Evolutionary conservation across 2,329 filamentous ascomycete genomes (phyloP), one percentile per base, ranked within the genome.

Genomic region (Colletotrichum karsti): DNA sequence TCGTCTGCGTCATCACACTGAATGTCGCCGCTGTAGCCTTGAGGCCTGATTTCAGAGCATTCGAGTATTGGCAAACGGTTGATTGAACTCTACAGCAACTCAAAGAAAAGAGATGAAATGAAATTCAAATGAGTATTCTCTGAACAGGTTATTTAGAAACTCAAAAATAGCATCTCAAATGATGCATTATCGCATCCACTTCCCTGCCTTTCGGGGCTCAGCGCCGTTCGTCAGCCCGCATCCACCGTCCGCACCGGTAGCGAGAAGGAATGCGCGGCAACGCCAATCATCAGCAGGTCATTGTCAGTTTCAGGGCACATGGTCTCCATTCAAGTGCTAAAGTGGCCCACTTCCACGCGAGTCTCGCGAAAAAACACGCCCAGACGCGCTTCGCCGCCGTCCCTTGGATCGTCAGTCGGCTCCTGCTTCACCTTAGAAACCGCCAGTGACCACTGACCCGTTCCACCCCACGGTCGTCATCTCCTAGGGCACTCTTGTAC

Each of bases 291-390:
- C 30, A 42, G 39, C 53, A 30, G 39, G 30, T 24, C 46, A 53
- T 18, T 59, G 56, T 63, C 42, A 69, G 56, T 69, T 67, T 67
- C 51, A 64, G 64, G 44, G 59, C 37, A 39, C 18, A 10, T 30
- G 18, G 35, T 46, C 51, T 54, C 64, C 50, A 24, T 41, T 35
- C 26, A 54, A 53, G 46, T 58, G 53, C 18, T 57, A 57, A 46
- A 53, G 51, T 53, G 51, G 51, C 37, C 20, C 26, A 51, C 50
- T 9, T 24, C 50, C 42, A 55, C 66, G 42, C 28, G 28, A 37
- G 15, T 33, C 51, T 57, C 67, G 59, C 67, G 67, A 69, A 69
- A 69, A 69, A 67, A 67, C 63, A 60, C 67, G 63, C 30, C 48
- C 24, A 18, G 53, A 69, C 63, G 67, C 67, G 67, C 37, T 48